A percentile compares a stretch with the other conserved stretches of the same genome.
phyloP scores from a whole-genome alignment of 306 rosid genomes.

The Glycine latifolia region DNA sequence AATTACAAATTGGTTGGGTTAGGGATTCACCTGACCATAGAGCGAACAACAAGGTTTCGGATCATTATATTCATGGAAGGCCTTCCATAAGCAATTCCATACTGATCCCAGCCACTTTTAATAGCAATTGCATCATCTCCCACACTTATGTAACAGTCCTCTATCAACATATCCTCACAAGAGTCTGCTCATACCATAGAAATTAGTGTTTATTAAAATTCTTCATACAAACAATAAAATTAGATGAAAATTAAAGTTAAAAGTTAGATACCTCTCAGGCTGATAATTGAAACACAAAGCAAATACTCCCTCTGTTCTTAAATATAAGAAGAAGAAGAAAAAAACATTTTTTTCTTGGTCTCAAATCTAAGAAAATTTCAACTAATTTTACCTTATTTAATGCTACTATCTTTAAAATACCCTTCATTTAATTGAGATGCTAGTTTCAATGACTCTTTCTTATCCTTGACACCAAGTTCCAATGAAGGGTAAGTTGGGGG shows the following conservation, averaged over 20 bases:
- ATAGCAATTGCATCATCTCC: conserved; percentile 98
- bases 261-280: conserved; percentile 33
- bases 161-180: conserved; percentile 96
- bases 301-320: background rate
- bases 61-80: conserved; percentile 88
- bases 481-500: too few relatives aligned
- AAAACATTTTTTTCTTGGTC: too few relatives aligned
- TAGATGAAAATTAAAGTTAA: conserved; percentile 35
- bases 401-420: too few relatives aligned
- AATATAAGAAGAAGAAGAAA: too few relatives aligned
- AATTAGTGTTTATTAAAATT: conserved; percentile 29
- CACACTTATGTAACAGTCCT: conserved; percentile 92
- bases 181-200: conserved; percentile 68
- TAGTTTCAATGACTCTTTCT: too few relatives aligned
- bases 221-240: conserved; percentile 17
- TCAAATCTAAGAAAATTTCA: too few relatives aligned
- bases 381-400: too few relatives aligned
- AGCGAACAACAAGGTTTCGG: conserved; percentile 91
- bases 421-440: too few relatives aligned
- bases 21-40: conserved; percentile 92
- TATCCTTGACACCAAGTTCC: too few relatives aligned
- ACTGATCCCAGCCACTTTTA: conserved; percentile 99
- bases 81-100: conserved; percentile 84
- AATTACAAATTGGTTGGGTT: conserved; percentile 21
- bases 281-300: background rate